These are phyloP conservation scores for Herpetomonas samuelpessoai DNA, from an alignment of 208 protist species.

Conservation along the genomic window DNA sequence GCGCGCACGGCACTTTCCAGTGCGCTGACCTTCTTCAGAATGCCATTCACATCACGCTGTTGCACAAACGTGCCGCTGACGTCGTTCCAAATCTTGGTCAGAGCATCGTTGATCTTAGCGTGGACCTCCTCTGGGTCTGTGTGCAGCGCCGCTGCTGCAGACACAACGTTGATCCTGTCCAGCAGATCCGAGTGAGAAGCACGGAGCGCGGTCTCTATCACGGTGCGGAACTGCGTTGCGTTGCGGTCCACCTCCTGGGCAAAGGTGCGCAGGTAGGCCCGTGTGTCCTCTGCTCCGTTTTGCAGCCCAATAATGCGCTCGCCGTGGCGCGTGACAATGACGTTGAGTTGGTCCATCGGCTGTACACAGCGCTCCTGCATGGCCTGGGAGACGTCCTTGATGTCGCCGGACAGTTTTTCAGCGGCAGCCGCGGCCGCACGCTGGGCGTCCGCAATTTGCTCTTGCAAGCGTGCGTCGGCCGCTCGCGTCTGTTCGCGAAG, in stretches of 20 bases:
- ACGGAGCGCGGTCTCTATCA: constrained; percentile 24
- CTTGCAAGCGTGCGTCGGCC: constrained; percentile 32
- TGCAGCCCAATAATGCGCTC: constrained; percentile 9
- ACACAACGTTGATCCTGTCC: constrained; percentile 60
- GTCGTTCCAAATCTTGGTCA: constrained; percentile 68
- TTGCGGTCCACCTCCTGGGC: constrained; percentile 31
- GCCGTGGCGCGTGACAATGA: constrained; percentile 11
- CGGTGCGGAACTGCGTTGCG: constrained; percentile 23
- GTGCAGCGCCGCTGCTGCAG: constrained; percentile 29
- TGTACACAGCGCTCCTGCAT: constrained; percentile 18
- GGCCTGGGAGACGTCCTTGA: constrained; percentile 10
- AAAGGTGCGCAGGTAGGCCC: constrained; percentile 19
- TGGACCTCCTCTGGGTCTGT: constrained; percentile 46
- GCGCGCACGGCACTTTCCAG: constrained; percentile 70
- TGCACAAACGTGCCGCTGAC: constrained; percentile 49
- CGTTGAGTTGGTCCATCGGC: constrained; percentile 19
- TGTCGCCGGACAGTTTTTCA: constrained; percentile 13
- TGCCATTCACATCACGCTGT: constrained; percentile 39
- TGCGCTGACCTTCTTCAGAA: constrained; percentile 53
- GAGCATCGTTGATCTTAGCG: constrained; percentile 50
- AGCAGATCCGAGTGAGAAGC: constrained; percentile 73
- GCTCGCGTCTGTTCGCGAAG: constrained; percentile 25
- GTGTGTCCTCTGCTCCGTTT: constrained; percentile 18
- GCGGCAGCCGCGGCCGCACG: neutral
- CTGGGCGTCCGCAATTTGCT: constrained; percentile 18